Evolutionary conservation across 2,329 filamentous ascomycete species (phyloP).

Genomic region (Sporothrix dimorphospora): DNA sequence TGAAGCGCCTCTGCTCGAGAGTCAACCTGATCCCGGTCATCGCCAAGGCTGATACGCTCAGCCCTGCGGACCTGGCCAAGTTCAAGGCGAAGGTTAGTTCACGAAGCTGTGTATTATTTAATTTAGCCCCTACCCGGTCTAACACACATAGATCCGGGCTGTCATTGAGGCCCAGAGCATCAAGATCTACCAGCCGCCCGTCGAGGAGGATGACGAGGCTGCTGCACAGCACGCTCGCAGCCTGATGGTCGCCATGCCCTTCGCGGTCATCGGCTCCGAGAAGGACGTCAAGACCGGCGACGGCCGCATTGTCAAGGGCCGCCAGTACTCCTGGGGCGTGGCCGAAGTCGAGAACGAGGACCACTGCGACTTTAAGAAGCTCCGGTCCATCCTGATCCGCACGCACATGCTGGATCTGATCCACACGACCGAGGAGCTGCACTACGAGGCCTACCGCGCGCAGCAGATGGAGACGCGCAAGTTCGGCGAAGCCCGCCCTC

Average conservation of each 20-base stretch:
- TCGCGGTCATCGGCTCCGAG: constrained; percentile 97
- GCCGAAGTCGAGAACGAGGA: constrained; percentile 99
- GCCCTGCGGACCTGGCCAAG: constrained; percentile 83
- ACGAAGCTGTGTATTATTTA: too few relatives aligned
- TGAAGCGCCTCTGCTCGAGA: constrained; percentile 97
- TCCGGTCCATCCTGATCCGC: constrained; percentile 96
- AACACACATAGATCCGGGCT: constrained; percentile 71
- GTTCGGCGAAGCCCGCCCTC: constrained; percentile 94
- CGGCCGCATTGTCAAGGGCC: constrained; percentile 96
- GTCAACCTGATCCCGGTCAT: constrained; percentile 99
- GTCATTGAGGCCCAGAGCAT: constrained; percentile 98
- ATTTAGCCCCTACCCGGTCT: neutral
- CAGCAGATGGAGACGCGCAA: constrained; percentile 99
- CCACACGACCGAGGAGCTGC: constrained; percentile 97
- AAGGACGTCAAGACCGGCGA: constrained; percentile 98
- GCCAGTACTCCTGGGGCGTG: constrained; percentile 99
- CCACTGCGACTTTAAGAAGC: constrained; percentile 99
- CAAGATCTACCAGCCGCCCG: constrained; percentile 97
- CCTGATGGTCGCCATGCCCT: constrained; percentile 96
- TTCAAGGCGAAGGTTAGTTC: constrained; percentile 84
- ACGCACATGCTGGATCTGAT: constrained; percentile 99
- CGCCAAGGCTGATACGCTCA: constrained; percentile 97
- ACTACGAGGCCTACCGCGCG: constrained; percentile 98
- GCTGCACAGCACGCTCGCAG: constrained; percentile 93
- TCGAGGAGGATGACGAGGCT: constrained; percentile 97